Base-by-base conservation (phyloP, 2,329 filamentous ascomycete genomes). In the Hymenoscyphus scutula region DNA sequence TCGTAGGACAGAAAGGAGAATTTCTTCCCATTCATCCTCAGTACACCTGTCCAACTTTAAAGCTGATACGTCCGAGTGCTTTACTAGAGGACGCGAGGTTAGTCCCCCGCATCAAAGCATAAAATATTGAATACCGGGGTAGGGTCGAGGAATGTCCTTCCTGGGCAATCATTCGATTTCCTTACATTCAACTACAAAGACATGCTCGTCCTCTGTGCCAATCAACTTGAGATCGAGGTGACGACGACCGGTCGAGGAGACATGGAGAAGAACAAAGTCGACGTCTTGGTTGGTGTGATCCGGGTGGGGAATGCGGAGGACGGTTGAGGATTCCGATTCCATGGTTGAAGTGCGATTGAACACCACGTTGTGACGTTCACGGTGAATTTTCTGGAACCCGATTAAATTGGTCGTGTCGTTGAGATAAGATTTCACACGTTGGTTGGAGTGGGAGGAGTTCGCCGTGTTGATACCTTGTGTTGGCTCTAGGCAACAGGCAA, bases 201-300 rank as follows among this genome's bases (percentile, higher is more conserved):
- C 68, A 41, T 56, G 59, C 58, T 63, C 57, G 27, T 67, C 66
- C 70, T 92, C 89, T 32, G 89, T 91, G 37, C 83, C 89, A 37
- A 88, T 79, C 32, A 92, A 75, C 72, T 85, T 86, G 55, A 90
- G 74, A 74, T 91, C 87, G 32, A 92, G 77, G 1, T 81, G 80
- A 62, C 38, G 78, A 76, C 41, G 77, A 78, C 61, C 78, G 73
- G 75, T 80, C 25, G 82, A 76, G 1, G 79, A 78, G 62, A 87
- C 82, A 69, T 89, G 81, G 19, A 90, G 72, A 25, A 92, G 79
- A 32, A 91, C 80, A 66, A 82, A 86, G 17, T 78, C 75, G 55
- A 79, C 77, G 54, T 81, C 66, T 25, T 64, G 66, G 11, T 81
- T 81, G 51, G 81, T 82, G 65, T 84, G 80, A 62, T 83, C 82